Evolutionary conservation across 1,139 yeast species (phyloP).

Genomic region (Yamadazyma epiphylla): DNA sequence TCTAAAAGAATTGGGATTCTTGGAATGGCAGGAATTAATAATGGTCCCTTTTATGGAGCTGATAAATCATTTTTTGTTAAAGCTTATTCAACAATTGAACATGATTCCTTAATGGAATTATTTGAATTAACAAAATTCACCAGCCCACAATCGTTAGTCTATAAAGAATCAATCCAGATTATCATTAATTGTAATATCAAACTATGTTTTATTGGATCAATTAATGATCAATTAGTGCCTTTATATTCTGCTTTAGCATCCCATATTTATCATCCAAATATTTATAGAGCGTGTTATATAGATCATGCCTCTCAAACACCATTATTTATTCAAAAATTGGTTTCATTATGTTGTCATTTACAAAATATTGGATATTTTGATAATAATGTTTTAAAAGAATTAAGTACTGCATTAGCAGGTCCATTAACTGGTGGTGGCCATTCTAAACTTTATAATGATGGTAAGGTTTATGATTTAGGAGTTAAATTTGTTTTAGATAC

Average conservation of each 20-base stretch:
- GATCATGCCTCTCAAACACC: constrained; percentile 60
- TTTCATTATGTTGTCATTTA: constrained; percentile 46
- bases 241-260: constrained; percentile 82
- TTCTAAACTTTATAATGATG: constrained; percentile 82
- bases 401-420: constrained; percentile 81
- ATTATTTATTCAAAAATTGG: constrained; percentile 41
- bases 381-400: constrained; percentile 75
- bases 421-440: constrained; percentile 94
- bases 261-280: constrained; percentile 83
- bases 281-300: constrained; percentile 83
- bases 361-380: constrained; percentile 68
- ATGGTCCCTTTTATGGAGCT: constrained; percentile 89
- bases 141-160: constrained; percentile 67
- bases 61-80: constrained; percentile 81
- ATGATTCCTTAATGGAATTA: constrained; percentile 76
- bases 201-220: constrained; percentile 76
- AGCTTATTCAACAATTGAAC: constrained; percentile 88
- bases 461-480: constrained; percentile 79
- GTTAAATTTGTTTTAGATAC: constrained; percentile 74
- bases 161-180: constrained; percentile 62
- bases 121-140: constrained; percentile 82
- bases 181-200: constrained; percentile 71
- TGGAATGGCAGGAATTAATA: constrained; percentile 94
- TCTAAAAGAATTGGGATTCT: constrained; percentile 64
- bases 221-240: constrained; percentile 40